Evolutionary conservation across 2,329 filamentous ascomycete genomes (phyloP), one percentile per base, ranked within the genome.

Genomic region (Hymenotorrendiella dingleyae): DNA sequence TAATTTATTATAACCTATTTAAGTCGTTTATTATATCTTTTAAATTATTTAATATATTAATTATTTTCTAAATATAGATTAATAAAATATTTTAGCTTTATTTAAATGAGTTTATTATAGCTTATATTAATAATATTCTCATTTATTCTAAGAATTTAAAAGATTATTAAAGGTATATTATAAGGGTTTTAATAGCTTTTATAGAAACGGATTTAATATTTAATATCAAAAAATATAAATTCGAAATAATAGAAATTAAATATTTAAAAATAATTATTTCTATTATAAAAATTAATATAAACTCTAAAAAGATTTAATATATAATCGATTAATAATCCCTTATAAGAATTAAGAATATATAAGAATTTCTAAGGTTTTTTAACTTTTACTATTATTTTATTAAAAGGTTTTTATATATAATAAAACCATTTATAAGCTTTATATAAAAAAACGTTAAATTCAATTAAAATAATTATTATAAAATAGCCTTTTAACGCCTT

Each of bases 351-450:
- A 35, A 30, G 30, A 20, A 12, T 33, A 35, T 7, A 14, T 42
- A 27, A 37, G 12, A 6, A 43, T 42, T 19, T 17, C 45, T 7
- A 26, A 42, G 1, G 47, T 51, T n/a, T 22, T 48, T 19, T 27
- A 46, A 47, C 14, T 51, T 49, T 29, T 51, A 49, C 29, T 11
- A 36, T 1, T n/a, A n/a, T n/a, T n/a, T n/a, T n/a, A n/a, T n/a
- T n/a, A n/a, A n/a, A 33, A 30, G 7, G n/a, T n/a, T n/a, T n/a
- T n/a, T n/a, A n/a, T n/a, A n/a, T n/a, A n/a, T n/a, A n/a, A n/a
- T n/a, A n/a, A n/a, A n/a, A n/a, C n/a, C n/a, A n/a, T n/a, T n/a
- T n/a, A n/a, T n/a, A n/a, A n/a, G n/a, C n/a, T n/a, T n/a, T n/a
- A n/a, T n/a, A n/a, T n/a, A n/a, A n/a, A n/a, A n/a, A n/a, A n/a